Conservation (phyloP, 129 eudicot species). For the Ambrosia artemisiifolia region DNA sequence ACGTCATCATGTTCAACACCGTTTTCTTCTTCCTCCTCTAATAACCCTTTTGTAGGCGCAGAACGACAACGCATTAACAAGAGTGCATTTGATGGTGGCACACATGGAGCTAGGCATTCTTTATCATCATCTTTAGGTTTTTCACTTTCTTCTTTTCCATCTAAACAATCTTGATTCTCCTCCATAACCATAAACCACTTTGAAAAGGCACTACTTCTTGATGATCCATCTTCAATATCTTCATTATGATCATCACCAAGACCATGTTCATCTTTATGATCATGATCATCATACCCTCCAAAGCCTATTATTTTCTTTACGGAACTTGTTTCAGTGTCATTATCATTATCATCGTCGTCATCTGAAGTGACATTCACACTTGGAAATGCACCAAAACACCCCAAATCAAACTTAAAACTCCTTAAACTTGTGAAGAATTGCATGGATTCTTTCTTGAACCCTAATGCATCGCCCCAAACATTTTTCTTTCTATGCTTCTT, state of each 20-base stretch:
- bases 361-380: conserved; percentile 43
- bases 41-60: conserved; percentile 67
- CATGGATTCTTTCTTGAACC: conserved; percentile 79
- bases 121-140: conserved; percentile 16
- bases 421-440: conserved; percentile 70
- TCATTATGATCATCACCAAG: conserved; percentile 6
- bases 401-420: conserved; percentile 67
- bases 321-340: conserved; percentile 31
- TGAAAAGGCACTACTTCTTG: conserved; percentile 62
- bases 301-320: conserved; percentile 15
- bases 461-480: conserved; percentile 54
- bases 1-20: conserved; percentile 13
- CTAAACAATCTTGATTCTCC: conserved; percentile 36
- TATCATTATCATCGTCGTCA: conserved; percentile 55
- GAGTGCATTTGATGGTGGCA: conserved; percentile 78
- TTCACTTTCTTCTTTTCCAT: conserved; percentile 3
- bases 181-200: conserved; percentile 82
- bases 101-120: conserved; percentile 28
- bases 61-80: conserved; percentile 84
- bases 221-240: conserved; percentile 23
- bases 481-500: conserved; percentile 41
- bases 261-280: conserved; percentile 6
- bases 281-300: conserved; percentile 8
- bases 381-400: conserved; percentile 78
- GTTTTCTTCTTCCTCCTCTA: conserved; percentile 42